These are phyloP conservation scores for Amyloporia xantha DNA, from an alignment of 768 basidiomycete genomes.

Conservation along the genomic window DNA sequence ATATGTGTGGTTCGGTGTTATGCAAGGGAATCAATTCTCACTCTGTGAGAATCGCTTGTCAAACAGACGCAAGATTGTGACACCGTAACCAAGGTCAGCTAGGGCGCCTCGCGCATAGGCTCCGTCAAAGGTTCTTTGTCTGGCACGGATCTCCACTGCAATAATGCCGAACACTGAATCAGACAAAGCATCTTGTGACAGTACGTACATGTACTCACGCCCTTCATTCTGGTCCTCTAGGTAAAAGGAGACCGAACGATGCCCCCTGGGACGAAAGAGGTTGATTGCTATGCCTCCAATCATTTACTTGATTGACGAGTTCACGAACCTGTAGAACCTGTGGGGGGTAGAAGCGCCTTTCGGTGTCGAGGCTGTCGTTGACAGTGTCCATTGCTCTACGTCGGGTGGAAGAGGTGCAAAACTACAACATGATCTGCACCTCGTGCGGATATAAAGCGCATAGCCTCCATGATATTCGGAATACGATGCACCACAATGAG, in stretches of 20 bases:
- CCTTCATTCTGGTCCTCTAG: constrained; percentile 28
- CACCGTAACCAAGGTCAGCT: constrained; percentile 62
- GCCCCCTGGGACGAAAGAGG: constrained; percentile 19
- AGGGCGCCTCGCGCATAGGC: constrained; percentile 76
- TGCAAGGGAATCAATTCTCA: constrained; percentile 29
- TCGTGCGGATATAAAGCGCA: too few species aligned
- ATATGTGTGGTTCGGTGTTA: too few species aligned
- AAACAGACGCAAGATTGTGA: constrained; percentile 73
- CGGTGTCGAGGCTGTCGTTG: too few species aligned
- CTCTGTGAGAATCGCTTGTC: constrained; percentile 67
- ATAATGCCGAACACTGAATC: too few species aligned
- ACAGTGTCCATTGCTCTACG: too few species aligned
- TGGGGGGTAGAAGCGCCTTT: too few species aligned
- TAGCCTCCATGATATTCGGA: too few species aligned
- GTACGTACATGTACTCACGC: constrained; percentile 6
- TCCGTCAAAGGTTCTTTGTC: constrained; percentile 79
- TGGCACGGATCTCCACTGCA: constrained; percentile 66
- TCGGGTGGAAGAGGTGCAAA: too few species aligned
- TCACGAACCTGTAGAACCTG: background rate
- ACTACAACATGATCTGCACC: too few species aligned
- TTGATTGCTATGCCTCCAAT: background rate
- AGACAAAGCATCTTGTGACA: too few species aligned
- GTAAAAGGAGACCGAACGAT: constrained; percentile 27
- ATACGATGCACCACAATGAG: too few species aligned
- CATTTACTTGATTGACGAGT: background rate